phyloP scores from a whole-genome alignment of 2,329 filamentous ascomycete species.

The Diatrype stigma region DNA sequence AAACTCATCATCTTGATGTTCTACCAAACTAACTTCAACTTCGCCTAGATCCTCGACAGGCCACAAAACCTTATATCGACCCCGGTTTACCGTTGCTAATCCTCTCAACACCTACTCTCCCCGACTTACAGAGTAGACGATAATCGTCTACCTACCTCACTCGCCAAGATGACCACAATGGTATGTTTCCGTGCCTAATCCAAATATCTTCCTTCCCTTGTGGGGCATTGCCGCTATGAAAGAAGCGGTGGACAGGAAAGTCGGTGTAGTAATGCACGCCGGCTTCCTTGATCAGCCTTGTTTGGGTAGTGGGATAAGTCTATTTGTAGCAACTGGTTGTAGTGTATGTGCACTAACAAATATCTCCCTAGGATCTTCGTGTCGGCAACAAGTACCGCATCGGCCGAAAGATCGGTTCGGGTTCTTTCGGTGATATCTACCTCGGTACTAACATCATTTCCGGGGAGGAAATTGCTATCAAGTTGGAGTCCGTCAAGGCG shows the following conservation, averaged over 20 bases:
- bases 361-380: constrained; percentile 73
- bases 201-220: neutral
- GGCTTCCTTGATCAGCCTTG: neutral
- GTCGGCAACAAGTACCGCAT: constrained; percentile 99
- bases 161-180: constrained; percentile 31
- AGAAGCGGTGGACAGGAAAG: neutral
- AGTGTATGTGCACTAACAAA: neutral
- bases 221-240: neutral
- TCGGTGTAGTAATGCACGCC: neutral
- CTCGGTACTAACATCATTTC: constrained; percentile 99
- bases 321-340: neutral
- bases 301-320: neutral
- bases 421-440: constrained; percentile 97
- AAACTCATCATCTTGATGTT: neutral
- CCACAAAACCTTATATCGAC: neutral
- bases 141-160: neutral
- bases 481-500: constrained; percentile 98
- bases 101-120: neutral
- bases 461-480: constrained; percentile 98
- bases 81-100: neutral
- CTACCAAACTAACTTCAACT: neutral
- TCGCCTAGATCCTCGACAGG: neutral
- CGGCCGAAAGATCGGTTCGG: constrained; percentile 97
- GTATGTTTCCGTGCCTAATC: constrained; percentile 18
- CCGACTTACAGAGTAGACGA: neutral